These are phyloP conservation scores for Purpureocillium lavendulum DNA, from an alignment of 2,329 filamentous ascomycete species.

Conservation along the genomic window DNA sequence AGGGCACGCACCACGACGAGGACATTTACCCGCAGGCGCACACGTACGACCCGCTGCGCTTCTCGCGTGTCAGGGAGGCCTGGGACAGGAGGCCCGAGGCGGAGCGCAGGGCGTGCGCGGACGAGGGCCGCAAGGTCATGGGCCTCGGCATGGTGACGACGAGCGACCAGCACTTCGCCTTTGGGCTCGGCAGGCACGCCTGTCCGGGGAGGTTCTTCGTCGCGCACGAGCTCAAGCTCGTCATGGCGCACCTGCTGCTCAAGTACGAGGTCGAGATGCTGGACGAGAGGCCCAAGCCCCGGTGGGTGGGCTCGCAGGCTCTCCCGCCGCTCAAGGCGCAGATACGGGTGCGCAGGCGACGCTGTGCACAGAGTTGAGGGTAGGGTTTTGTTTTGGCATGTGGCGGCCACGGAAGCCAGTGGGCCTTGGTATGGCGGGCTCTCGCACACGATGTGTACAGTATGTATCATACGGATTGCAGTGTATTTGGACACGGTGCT, in stretches of 20 bases:
- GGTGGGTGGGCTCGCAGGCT: conserved; percentile 36
- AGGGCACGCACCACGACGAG: conserved; percentile 37
- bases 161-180: conserved; percentile 39
- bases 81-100: conserved; percentile 19
- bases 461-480: no score
- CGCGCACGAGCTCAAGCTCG: conserved; percentile 46
- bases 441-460: no score
- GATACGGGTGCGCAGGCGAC: no score
- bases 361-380: not conserved
- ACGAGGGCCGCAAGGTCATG: conserved; percentile 24
- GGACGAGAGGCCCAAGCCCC: conserved; percentile 25
- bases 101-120: conserved; percentile 19
- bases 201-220: conserved; percentile 49
- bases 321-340: conserved; percentile 16
- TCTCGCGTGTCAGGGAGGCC: conserved; percentile 31
- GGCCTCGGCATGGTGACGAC: conserved; percentile 43
- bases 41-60: conserved; percentile 41
- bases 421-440: no score
- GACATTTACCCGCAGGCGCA: conserved; percentile 32
- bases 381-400: not conserved
- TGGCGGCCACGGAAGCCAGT: no score
- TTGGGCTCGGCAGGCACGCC: conserved; percentile 49
- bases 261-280: conserved; percentile 44
- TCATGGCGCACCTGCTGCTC: conserved; percentile 38
- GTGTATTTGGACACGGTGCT: no score